Conservation (phyloP, 164 flowering plant species). For the Magnolia sinica region DNA sequence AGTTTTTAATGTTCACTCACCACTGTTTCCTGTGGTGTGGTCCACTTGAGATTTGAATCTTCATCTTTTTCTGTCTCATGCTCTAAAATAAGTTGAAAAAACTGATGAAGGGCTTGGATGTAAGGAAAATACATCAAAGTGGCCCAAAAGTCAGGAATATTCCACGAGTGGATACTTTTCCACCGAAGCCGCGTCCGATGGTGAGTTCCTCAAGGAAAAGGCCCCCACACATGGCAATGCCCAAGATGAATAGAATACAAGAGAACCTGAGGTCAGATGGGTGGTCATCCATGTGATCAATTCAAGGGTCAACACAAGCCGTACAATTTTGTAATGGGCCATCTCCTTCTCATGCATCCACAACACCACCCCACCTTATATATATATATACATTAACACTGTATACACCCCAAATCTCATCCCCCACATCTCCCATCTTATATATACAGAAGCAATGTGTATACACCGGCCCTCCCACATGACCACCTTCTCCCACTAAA, state of each 20-base stretch:
- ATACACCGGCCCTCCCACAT: neutral
- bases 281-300: slow-evolving; percentile 12
- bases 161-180: too few relatives aligned
- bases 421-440: too few relatives aligned
- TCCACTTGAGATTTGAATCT: too few relatives aligned
- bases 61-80: too few relatives aligned
- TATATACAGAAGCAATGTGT: neutral
- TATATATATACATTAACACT: neutral
- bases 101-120: too few relatives aligned
- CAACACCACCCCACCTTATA: neutral
- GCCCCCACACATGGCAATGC: neutral
- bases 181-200: too few relatives aligned
- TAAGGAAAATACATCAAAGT: too few relatives aligned
- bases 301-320: neutral
- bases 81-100: too few relatives aligned
- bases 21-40: too few relatives aligned
- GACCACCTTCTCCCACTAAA: neutral
- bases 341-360: neutral
- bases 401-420: neutral
- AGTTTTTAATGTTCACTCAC: too few relatives aligned
- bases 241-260: neutral
- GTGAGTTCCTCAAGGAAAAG: too few relatives aligned
- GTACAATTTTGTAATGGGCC: slow-evolving; percentile 2
- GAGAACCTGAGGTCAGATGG: slow-evolving; percentile 1
- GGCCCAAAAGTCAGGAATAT: too few relatives aligned